Evolutionary conservation across 768 basidiomycete genomes (phyloP).

Genomic region (Leucocoprinus leucothites): DNA sequence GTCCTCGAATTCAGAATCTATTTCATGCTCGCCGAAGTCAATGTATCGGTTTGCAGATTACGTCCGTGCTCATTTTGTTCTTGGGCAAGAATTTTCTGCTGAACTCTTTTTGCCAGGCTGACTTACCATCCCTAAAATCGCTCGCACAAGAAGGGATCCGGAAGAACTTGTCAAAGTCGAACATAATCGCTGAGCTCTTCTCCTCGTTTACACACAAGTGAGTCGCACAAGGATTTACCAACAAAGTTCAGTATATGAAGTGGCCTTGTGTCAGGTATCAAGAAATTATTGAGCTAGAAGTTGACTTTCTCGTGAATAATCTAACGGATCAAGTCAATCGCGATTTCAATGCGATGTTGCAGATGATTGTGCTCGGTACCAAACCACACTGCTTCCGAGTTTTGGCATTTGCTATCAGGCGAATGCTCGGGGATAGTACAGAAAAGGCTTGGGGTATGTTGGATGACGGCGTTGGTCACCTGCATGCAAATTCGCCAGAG

Average conservation of each 20-base stretch:
- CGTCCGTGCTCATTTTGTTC: background rate
- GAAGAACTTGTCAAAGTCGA: conserved; percentile 2
- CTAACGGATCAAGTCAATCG: conserved; percentile 4
- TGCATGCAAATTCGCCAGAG: too few relatives aligned
- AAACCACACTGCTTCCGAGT: conserved; percentile 1
- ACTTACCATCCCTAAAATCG: background rate
- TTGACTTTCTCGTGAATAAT: conserved; percentile 1
- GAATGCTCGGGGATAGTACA: background rate
- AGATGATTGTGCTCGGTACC: background rate
- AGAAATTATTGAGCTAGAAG: conserved; percentile 3
- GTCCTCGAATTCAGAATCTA: too few relatives aligned
- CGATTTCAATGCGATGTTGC: conserved; percentile 5
- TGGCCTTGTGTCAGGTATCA: conserved; percentile 11
- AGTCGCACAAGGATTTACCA: background rate
- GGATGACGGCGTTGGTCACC: background rate
- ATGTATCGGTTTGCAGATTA: conserved; percentile 32
- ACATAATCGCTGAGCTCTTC: conserved; percentile 14
- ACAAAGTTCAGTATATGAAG: background rate
- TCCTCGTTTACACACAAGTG: conserved; percentile 10
- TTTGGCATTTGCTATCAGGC: conserved; percentile 2
- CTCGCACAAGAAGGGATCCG: conserved; percentile 11
- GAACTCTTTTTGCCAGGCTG: background rate
- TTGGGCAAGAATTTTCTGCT: background rate
- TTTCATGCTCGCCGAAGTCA: conserved; percentile 29
- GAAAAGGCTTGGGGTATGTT: background rate